These are phyloP conservation scores for Epithele typhae DNA, from an alignment of 768 basidiomycete genomes.

Conservation along the genomic window DNA sequence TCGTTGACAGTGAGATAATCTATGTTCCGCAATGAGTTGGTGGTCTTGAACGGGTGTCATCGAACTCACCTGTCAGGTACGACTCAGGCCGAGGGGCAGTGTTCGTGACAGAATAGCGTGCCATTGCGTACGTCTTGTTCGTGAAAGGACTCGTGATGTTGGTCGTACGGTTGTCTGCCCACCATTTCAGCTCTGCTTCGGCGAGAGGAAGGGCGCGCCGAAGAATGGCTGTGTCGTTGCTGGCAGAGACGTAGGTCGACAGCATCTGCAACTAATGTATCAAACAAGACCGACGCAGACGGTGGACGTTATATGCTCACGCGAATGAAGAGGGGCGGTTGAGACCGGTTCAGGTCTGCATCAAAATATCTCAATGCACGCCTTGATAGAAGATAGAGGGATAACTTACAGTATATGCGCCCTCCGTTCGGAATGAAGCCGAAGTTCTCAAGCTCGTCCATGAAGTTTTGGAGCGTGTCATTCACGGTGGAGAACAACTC, in stretches of 20 bases:
- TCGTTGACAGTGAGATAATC: constrained; percentile 82
- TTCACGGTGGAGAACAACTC: constrained; percentile 70
- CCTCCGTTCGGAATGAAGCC: constrained; percentile 97
- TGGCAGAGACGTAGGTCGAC: constrained; percentile 69
- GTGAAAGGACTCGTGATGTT: constrained; percentile 69
- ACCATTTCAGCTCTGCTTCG: constrained; percentile 83
- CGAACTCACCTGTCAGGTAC: constrained; percentile 50
- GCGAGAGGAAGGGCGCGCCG: constrained; percentile 78
- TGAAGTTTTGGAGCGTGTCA: constrained; percentile 84
- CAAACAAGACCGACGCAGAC: too few relatives aligned
- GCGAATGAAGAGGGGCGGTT: constrained; percentile 85
- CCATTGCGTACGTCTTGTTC: constrained; percentile 58
- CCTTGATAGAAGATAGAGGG: too few relatives aligned
- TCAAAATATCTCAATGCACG: too few relatives aligned
- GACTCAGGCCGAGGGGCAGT: constrained; percentile 88
- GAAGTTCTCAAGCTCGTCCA: constrained; percentile 81
- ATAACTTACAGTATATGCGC: constrained; percentile 70
- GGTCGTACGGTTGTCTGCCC: constrained; percentile 68
- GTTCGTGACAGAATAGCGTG: constrained; percentile 75
- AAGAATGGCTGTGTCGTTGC: constrained; percentile 73
- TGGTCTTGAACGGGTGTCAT: background rate
- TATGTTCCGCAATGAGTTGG: constrained; percentile 18
- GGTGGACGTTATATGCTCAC: constrained; percentile 32
- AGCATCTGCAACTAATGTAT: too few relatives aligned
- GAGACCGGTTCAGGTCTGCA: constrained; percentile 85